Evolutionary conservation across 2,329 filamentous ascomycete genomes (phyloP).

Genomic region (Chaetomium strumarium): DNA sequence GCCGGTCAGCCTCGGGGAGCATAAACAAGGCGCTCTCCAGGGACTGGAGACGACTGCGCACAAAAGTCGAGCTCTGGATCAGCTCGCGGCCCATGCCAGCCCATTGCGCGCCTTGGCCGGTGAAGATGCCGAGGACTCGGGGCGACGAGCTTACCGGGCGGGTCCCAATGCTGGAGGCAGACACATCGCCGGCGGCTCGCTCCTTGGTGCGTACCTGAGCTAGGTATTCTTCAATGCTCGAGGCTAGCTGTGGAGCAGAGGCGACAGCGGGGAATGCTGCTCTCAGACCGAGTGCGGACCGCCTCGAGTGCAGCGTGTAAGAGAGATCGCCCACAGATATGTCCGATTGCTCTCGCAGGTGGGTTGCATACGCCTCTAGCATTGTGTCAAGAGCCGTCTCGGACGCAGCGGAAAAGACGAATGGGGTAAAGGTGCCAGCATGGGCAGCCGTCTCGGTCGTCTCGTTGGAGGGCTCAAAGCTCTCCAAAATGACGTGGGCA

Average conservation of each 20-base stretch:
- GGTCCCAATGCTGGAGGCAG: too few relatives aligned
- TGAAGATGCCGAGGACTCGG: constrained; percentile 24
- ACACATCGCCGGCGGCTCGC: too few relatives aligned
- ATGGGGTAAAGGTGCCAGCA: constrained; percentile 3
- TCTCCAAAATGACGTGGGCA: constrained; percentile 23
- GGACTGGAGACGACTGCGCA: not conserved
- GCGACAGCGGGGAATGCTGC: not conserved
- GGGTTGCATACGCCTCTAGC: not conserved
- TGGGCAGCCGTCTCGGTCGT: too few relatives aligned
- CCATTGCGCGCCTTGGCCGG: constrained; percentile 31
- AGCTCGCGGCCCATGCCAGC: constrained; percentile 28
- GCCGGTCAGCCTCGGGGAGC: constrained; percentile 7
- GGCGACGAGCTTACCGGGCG: too few relatives aligned
- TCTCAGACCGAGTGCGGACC: not conserved
- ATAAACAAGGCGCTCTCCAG: constrained; percentile 1
- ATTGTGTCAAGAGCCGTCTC: not conserved
- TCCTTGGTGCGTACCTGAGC: too few relatives aligned
- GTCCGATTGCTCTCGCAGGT: not conserved
- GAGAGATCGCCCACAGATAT: constrained; percentile 4
- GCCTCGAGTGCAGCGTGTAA: constrained; percentile 8
- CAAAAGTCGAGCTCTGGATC: constrained; percentile 8
- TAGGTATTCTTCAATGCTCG: too few relatives aligned
- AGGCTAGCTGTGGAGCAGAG: not conserved
- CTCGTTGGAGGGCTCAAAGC: not conserved
- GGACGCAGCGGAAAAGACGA: constrained; percentile 7